Percentiles rank a stretch among this genome's conserved stretches.
Conservation (phyloP, 306 rosid species). For the Vigna nakashimae region DNA sequence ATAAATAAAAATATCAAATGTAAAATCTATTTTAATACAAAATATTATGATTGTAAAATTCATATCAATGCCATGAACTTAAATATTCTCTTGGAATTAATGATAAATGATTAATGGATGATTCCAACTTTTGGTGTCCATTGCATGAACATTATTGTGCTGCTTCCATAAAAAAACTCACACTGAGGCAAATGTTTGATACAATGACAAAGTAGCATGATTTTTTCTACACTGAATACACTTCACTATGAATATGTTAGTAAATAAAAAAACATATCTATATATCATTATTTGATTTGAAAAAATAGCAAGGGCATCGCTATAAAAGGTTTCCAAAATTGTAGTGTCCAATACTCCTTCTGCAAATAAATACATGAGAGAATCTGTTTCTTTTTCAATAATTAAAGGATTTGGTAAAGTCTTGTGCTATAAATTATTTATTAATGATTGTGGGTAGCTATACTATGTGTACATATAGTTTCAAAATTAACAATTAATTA, state of each 20-base stretch:
- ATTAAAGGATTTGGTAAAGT: slow-evolving; percentile 1
- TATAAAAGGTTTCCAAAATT: neutral
- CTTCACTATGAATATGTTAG: neutral
- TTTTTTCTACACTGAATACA: neutral
- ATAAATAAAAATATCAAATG: no score
- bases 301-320: no score
- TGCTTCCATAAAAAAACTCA: neutral
- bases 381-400: neutral
- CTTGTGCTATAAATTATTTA: neutral
- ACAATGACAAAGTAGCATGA: neutral
- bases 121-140: no score
- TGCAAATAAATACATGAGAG: neutral
- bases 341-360: neutral
- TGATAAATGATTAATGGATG: neutral
- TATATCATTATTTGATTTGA: neutral
- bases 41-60: no score
- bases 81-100: neutral
- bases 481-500: no score
- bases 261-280: neutral
- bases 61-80: neutral
- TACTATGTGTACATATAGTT: neutral
- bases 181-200: neutral
- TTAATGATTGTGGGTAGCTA: neutral
- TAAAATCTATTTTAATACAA: no score
- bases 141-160: no score